Percentiles rank a stretch among this genome's conserved stretches.
phyloP scores from a whole-genome alignment of 2,329 filamentous ascomycete genomes.

The Cordyceps militaris region DNA sequence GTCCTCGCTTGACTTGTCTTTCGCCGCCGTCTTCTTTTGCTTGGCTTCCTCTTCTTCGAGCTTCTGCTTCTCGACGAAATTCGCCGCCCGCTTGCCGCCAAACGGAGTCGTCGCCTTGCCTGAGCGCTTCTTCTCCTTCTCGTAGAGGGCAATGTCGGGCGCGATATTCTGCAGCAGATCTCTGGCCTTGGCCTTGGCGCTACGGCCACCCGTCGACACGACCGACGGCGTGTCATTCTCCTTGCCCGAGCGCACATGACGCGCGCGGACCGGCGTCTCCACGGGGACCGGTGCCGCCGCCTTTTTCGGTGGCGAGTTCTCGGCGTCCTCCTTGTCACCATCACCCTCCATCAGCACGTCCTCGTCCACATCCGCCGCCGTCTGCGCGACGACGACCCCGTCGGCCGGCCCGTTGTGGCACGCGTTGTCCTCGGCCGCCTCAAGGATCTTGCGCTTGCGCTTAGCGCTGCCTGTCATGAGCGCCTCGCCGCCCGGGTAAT shows the following conservation, averaged over 20 bases:
- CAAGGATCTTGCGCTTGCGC: slow-evolving; percentile 43
- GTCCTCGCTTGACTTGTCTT: slow-evolving; percentile 21
- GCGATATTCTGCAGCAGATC: slow-evolving; percentile 69
- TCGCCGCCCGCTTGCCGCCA: slow-evolving; percentile 57
- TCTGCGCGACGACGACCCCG: slow-evolving; percentile 37
- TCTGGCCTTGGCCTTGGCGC: slow-evolving; percentile 81
- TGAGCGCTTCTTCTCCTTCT: slow-evolving; percentile 82
- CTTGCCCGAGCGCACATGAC: slow-evolving; percentile 55
- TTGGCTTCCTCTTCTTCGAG: slow-evolving; percentile 20
- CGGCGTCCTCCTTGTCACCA: slow-evolving; percentile 36
- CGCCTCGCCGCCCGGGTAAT: slow-evolving; percentile 57
- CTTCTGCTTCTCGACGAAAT: slow-evolving; percentile 45
- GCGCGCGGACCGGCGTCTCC: slow-evolving; percentile 33
- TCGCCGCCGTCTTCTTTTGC: slow-evolving; percentile 37
- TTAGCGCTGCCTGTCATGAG: slow-evolving; percentile 35
- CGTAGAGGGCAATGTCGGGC: slow-evolving; percentile 79
- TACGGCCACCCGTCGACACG: slow-evolving; percentile 64
- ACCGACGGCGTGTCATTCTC: slow-evolving; percentile 76
- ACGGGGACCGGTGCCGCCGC: slow-evolving; percentile 16
- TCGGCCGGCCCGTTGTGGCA: slow-evolving; percentile 39
- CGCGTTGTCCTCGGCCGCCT: slow-evolving; percentile 45
- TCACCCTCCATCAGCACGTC: slow-evolving; percentile 40
- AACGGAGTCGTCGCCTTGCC: slow-evolving; percentile 44
- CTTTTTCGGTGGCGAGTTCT: slow-evolving; percentile 21
- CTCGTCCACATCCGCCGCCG: slow-evolving; percentile 29